phyloP scores from a whole-genome alignment of 2,329 filamentous ascomycete genomes.

The Microdochium nivale region DNA sequence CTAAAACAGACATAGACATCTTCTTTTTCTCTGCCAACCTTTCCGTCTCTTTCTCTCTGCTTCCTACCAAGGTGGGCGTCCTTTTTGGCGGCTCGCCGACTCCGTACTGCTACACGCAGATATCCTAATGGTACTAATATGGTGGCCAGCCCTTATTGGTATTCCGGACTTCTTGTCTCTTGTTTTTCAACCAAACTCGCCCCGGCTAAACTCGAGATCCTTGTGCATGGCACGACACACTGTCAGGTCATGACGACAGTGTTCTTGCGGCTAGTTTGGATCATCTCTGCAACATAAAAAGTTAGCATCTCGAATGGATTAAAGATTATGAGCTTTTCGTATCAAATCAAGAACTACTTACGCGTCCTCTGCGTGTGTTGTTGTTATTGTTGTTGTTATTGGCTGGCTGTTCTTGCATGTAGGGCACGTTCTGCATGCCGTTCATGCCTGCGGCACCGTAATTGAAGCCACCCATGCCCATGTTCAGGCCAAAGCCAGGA shows the following conservation, averaged over 20 bases:
- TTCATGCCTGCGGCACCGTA: slow-evolving; percentile 35
- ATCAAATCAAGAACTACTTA: slow-evolving; percentile 27
- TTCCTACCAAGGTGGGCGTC: no score
- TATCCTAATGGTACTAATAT: neutral
- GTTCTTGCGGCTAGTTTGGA: neutral
- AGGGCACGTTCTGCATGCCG: slow-evolving; percentile 40
- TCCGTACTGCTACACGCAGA: no score
- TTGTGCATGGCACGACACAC: neutral
- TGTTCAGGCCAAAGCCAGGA: slow-evolving; percentile 21
- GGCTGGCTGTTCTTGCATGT: slow-evolving; percentile 47
- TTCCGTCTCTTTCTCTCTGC: neutral
- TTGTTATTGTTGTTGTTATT: no score
- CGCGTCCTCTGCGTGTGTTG: slow-evolving; percentile 52
- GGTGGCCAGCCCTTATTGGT: neutral
- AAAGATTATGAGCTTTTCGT: neutral
- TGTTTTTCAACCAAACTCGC: neutral
- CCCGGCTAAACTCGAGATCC: neutral
- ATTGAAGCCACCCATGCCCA: slow-evolving; percentile 21
- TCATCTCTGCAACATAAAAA: neutral
- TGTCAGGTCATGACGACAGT: neutral
- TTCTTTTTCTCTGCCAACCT: neutral
- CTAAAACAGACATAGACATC: neutral
- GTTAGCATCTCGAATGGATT: no score
- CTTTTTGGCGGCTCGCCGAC: no score
- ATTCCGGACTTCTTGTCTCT: neutral